phyloP scores from a whole-genome alignment of 1,139 yeast genomes.

The Yamadazyma taylorii region DNA sequence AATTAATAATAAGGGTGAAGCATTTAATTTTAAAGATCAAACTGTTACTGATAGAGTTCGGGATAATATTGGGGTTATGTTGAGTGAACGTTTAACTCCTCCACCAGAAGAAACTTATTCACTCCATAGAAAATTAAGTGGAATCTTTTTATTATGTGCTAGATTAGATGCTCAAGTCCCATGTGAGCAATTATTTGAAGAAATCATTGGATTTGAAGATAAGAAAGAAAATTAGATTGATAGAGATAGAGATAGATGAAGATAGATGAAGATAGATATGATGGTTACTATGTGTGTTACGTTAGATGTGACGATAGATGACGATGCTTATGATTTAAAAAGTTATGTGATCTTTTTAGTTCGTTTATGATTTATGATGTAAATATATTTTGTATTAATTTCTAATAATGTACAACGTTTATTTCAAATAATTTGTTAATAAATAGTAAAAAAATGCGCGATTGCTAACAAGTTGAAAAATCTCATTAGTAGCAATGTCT shows the following conservation, averaged over 20 bases:
- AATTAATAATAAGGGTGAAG: conserved; percentile 40
- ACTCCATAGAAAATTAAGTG: conserved; percentile 90
- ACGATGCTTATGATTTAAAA: not conserved
- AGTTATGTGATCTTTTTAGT: conserved; percentile 1
- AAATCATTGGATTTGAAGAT: conserved; percentile 53
- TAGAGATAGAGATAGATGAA: conserved; percentile 1
- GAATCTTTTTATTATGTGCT: conserved; percentile 89
- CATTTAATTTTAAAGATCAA: conserved; percentile 76
- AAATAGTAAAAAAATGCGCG: too few relatives aligned
- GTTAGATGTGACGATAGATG: too few relatives aligned
- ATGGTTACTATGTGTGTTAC: too few relatives aligned
- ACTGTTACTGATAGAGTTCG: conserved; percentile 93
- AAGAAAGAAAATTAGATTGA: not conserved
- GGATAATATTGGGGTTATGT: conserved; percentile 82
- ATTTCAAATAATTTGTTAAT: too few relatives aligned
- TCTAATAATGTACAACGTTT: conserved; percentile 1
- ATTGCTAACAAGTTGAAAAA: not conserved
- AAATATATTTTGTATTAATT: conserved; percentile 1
- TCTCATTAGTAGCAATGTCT: conserved; percentile 2
- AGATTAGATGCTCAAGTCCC: conserved; percentile 82
- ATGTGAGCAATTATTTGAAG: conserved; percentile 73
- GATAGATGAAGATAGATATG: not conserved
- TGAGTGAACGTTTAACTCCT: conserved; percentile 87
- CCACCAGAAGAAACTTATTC: conserved; percentile 99
- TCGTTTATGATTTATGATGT: conserved; percentile 2